phyloP scores from a whole-genome alignment of 73 alveolate genomes.

The Tetrahymena thermophila region DNA sequence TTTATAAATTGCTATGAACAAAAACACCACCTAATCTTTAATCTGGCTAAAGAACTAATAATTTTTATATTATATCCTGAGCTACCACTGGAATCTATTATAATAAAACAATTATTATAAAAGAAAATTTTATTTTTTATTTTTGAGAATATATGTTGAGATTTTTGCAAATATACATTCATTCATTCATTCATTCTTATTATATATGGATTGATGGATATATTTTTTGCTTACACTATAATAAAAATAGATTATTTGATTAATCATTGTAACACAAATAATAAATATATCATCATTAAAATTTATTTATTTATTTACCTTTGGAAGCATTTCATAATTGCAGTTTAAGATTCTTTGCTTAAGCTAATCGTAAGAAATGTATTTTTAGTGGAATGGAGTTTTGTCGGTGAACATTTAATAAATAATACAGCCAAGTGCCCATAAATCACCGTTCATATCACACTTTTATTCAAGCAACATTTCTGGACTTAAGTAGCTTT shows the following conservation, averaged over 20 bases:
- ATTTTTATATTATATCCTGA: background rate
- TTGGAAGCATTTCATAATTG: background rate
- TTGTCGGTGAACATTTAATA: constrained; percentile 76
- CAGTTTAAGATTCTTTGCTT: background rate
- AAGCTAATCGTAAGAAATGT: background rate
- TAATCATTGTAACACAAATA: background rate
- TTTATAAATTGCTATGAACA: background rate
- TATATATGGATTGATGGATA: too few species aligned
- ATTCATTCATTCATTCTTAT: too few species aligned
- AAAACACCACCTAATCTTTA: background rate
- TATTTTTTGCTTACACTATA: too few species aligned
- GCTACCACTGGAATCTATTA: background rate
- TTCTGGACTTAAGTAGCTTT: background rate
- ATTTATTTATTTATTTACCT: background rate
- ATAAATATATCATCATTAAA: too few species aligned
- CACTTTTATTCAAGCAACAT: background rate
- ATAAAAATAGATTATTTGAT: too few species aligned
- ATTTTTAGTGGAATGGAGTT: constrained; percentile 68
- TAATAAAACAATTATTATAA: background rate
- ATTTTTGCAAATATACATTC: too few species aligned
- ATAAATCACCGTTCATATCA: constrained; percentile 54
- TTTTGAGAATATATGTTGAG: background rate
- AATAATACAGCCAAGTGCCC: constrained; percentile 88
- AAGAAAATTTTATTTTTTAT: background rate
- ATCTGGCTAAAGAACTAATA: background rate